phyloP scores from a whole-genome alignment of 495 filamentous ascomycete genomes.

The Echria macrotheca region DNA sequence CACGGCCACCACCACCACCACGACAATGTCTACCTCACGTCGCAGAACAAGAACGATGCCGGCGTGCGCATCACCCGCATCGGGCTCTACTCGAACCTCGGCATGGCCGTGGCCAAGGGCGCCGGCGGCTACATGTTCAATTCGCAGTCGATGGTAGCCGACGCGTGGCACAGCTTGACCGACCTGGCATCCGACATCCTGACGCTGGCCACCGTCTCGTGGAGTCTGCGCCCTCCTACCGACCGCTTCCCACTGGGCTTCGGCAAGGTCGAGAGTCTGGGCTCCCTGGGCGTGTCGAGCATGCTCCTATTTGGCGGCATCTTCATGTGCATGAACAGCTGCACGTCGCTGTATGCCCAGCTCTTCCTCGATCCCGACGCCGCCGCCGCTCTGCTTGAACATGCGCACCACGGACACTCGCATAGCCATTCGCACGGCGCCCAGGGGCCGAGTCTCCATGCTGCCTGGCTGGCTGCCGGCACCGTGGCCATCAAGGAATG shows the following conservation, averaged over 20 bases:
- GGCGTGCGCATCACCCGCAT: conserved; percentile 93
- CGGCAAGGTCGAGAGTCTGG: conserved; percentile 95
- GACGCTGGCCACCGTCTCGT: conserved; percentile 87
- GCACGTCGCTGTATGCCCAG: conserved; percentile 68
- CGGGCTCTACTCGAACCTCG: conserved; percentile 84
- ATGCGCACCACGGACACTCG: conserved; percentile 55
- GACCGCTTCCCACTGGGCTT: conserved; percentile 82
- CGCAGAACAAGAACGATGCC: conserved; percentile 83
- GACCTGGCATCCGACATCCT: conserved; percentile 93
- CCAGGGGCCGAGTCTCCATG: conserved; percentile 76
- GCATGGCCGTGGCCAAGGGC: conserved; percentile 91
- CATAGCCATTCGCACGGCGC: conserved; percentile 60
- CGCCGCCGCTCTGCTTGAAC: conserved; percentile 54
- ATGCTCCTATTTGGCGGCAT: conserved; percentile 82
- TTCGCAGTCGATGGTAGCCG: conserved; percentile 87
- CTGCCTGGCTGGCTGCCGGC: conserved; percentile 90
- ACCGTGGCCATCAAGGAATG: conserved; percentile 93
- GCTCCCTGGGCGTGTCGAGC: conserved; percentile 84
- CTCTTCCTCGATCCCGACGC: conserved; percentile 64
- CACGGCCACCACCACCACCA: conserved; percentile 59
- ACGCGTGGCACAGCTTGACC: conserved; percentile 90
- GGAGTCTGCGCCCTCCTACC: conserved; percentile 78
- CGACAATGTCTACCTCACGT: conserved; percentile 85
- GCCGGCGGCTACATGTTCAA: conserved; percentile 89
- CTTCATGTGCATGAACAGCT: conserved; percentile 80